phyloP scores from a whole-genome alignment of 1,139 yeast genomes.

The Hyphopichia wangnamkhiaoensis region DNA sequence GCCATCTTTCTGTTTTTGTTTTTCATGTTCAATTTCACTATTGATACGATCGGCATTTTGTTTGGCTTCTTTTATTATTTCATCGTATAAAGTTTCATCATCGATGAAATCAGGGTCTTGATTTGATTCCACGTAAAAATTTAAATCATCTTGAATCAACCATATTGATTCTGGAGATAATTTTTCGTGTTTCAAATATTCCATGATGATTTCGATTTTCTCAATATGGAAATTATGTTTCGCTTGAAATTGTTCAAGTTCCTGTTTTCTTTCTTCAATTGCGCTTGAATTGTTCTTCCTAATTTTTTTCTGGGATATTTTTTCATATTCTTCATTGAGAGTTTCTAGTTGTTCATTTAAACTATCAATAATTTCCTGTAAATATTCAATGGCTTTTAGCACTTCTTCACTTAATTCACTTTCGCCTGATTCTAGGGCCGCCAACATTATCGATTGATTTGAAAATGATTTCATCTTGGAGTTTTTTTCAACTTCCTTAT shows the following conservation, averaged over 20 bases:
- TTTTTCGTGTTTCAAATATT: slow-evolving; percentile 30
- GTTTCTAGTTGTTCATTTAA: slow-evolving; percentile 37
- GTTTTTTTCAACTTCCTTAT: slow-evolving; percentile 48
- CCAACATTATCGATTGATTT: slow-evolving; percentile 49
- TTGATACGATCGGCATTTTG: slow-evolving; percentile 4
- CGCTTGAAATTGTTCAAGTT: slow-evolving; percentile 36
- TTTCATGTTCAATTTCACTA: slow-evolving; percentile 2
- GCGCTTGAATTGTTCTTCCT: slow-evolving; percentile 40
- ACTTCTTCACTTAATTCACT: slow-evolving; percentile 35
- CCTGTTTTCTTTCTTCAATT: slow-evolving; percentile 46
- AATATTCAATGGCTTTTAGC: slow-evolving; percentile 33
- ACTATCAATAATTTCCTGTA: slow-evolving; percentile 32
- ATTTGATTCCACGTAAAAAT: slow-evolving; percentile 37
- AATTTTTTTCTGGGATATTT: slow-evolving; percentile 40
- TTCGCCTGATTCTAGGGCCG: slow-evolving; percentile 35
- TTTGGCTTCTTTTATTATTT: slow-evolving; percentile 27
- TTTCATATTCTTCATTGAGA: slow-evolving; percentile 39
- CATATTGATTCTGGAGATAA: slow-evolving; percentile 34
- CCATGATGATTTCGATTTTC: slow-evolving; percentile 35
- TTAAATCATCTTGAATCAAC: slow-evolving; percentile 44
- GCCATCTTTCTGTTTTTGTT: background rate
- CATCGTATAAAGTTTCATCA: slow-evolving; percentile 46
- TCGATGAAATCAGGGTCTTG: slow-evolving; percentile 43
- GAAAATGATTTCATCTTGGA: slow-evolving; percentile 49
- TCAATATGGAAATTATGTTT: slow-evolving; percentile 43